Conservation (phyloP, 139 green algal genomes). For the Desmodesmus armatus region DNA sequence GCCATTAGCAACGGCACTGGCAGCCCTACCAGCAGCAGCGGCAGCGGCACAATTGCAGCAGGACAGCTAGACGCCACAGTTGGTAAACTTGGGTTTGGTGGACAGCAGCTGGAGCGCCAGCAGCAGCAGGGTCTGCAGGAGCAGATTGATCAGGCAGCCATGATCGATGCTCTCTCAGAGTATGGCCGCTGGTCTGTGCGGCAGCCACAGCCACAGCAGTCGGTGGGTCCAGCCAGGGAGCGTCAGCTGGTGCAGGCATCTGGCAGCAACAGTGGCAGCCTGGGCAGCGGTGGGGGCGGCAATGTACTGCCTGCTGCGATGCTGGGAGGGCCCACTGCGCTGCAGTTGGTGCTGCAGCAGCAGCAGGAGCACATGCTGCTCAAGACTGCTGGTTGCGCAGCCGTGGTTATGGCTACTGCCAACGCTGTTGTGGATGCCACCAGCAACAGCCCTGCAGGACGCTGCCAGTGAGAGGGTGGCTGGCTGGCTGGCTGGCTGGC, state of each 20-base stretch:
- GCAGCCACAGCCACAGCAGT: background rate
- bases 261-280: background rate
- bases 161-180: background rate
- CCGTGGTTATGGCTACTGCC: too few relatives aligned
- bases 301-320: background rate
- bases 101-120: background rate
- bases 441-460: too few relatives aligned
- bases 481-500: too few relatives aligned
- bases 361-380: background rate
- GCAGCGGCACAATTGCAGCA: background rate
- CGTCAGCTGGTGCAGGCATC: background rate
- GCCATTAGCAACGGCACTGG: background rate
- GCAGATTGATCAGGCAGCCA: background rate
- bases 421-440: too few relatives aligned
- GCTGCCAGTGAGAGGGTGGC: too few relatives aligned
- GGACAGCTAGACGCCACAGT: background rate
- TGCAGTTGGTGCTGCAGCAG: background rate
- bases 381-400: too few relatives aligned
- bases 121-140: background rate
- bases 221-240: background rate
- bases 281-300: background rate
- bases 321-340: background rate
- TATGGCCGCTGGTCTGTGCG: background rate
- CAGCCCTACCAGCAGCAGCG: background rate
- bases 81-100: background rate